Conservation (phyloP, 176 grass and related monocot species). For the Carex kokanica region DNA sequence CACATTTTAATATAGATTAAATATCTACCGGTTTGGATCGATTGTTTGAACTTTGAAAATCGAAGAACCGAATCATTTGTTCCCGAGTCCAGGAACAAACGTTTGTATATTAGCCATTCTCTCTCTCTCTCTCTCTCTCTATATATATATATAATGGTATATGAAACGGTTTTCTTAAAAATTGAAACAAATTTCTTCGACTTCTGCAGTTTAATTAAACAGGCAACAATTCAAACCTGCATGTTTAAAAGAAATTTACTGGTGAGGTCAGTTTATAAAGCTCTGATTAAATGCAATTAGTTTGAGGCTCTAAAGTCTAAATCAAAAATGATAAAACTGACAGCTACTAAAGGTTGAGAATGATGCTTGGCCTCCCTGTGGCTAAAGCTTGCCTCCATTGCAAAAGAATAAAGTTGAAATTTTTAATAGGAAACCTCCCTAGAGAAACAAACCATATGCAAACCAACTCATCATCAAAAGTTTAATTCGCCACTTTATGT, state of each 20-base stretch:
- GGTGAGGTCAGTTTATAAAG: neutral
- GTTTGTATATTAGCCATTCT: too few species aligned
- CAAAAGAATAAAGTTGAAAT: slow-evolving; percentile 24
- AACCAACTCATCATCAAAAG: slow-evolving; percentile 5
- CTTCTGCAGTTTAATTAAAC: neutral
- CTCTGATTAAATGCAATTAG: neutral
- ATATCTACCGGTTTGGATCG: too few species aligned
- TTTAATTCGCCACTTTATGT: slow-evolving; percentile 1
- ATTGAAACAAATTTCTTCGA: neutral
- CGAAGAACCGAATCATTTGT: too few species aligned
- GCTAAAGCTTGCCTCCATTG: slow-evolving; percentile 29
- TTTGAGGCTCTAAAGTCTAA: neutral
- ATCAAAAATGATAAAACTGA: neutral
- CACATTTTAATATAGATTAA: too few species aligned
- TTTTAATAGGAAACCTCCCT: slow-evolving; percentile 3
- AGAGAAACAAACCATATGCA: neutral
- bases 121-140: too few species aligned
- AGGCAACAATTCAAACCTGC: neutral
- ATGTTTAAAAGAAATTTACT: neutral
- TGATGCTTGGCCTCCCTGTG: slow-evolving; percentile 24
- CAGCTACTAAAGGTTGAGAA: slow-evolving; percentile 21
- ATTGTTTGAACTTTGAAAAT: too few species aligned
- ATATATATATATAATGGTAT: neutral
- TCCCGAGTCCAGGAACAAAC: too few species aligned
- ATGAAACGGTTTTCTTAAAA: neutral